phyloP scores from a whole-genome alignment of 768 basidiomycete genomes.

The Ephemerocybe angulata region DNA sequence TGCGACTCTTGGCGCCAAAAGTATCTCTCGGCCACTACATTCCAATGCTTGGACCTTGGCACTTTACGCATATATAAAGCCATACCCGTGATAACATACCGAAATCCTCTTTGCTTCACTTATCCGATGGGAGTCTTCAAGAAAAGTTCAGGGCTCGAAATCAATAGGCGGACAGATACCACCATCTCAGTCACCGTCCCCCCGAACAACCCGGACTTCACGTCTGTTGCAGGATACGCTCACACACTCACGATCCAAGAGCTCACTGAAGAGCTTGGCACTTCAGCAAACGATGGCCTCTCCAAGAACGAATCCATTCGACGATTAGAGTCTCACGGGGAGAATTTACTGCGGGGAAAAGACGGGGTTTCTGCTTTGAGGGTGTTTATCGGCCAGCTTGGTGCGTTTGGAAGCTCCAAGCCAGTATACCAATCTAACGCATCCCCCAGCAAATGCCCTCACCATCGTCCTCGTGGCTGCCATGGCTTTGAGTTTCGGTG shows the following conservation, averaged over 20 bases:
- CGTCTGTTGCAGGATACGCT: slow-evolving; percentile 27
- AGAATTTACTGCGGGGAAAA: slow-evolving; percentile 32
- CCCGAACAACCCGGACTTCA: slow-evolving; percentile 28
- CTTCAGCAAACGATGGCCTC: slow-evolving; percentile 30
- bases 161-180: slow-evolving; percentile 29
- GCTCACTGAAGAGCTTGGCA: slow-evolving; percentile 30
- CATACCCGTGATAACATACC: not conserved
- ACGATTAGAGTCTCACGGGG: slow-evolving; percentile 30
- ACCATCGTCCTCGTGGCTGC: slow-evolving; percentile 34
- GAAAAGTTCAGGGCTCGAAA: slow-evolving; percentile 16
- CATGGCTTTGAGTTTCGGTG: slow-evolving; percentile 52
- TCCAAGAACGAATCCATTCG: slow-evolving; percentile 31
- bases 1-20: too few relatives aligned
- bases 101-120: not conserved
- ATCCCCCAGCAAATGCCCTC: slow-evolving; percentile 37
- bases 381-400: slow-evolving; percentile 33
- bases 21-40: too few relatives aligned
- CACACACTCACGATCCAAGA: slow-evolving; percentile 29
- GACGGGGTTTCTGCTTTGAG: slow-evolving; percentile 31
- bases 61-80: slow-evolving; percentile 10
- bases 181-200: slow-evolving; percentile 31
- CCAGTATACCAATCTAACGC: not conserved
- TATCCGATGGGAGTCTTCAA: slow-evolving; percentile 16
- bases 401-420: slow-evolving; percentile 13
- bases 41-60: slow-evolving; percentile 1